Percentiles rank a stretch among this genome's conserved stretches.
These are phyloP conservation scores for Cubamyces sp. DNA, from an alignment of 768 basidiomycete genomes.

Conservation along the genomic window DNA sequence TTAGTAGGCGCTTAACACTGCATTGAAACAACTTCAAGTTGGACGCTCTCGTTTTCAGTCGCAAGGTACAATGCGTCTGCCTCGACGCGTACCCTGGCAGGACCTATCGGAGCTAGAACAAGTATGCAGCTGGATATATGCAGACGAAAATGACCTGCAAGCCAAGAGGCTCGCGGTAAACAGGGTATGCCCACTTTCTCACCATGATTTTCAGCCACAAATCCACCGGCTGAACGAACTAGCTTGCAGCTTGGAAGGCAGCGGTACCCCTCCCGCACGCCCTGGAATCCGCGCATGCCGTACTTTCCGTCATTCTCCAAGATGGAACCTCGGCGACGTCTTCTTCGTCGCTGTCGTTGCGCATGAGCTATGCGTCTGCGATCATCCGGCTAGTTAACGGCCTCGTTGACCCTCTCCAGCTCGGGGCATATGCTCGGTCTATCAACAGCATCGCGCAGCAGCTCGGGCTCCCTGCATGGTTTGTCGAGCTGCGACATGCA, in stretches of 20 bases:
- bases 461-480: slow-evolving; percentile 82
- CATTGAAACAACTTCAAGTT: background rate
- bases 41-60: background rate
- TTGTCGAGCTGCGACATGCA: slow-evolving; percentile 93
- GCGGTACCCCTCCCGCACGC: slow-evolving; percentile 79
- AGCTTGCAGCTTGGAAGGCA: slow-evolving; percentile 85
- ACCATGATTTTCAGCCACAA: background rate
- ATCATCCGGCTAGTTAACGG: slow-evolving; percentile 92
- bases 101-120: slow-evolving; percentile 71
- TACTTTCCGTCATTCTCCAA: slow-evolving; percentile 62
- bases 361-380: slow-evolving; percentile 81
- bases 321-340: slow-evolving; percentile 41
- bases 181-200: slow-evolving; percentile 49
- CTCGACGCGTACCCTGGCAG: slow-evolving; percentile 82
- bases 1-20: too few relatives aligned
- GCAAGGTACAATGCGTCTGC: slow-evolving; percentile 58
- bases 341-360: slow-evolving; percentile 49
- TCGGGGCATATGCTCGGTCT: slow-evolving; percentile 86
- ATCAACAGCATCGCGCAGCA: slow-evolving; percentile 88
- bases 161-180: slow-evolving; percentile 62
- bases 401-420: slow-evolving; percentile 91
- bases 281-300: slow-evolving; percentile 69
- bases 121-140: slow-evolving; percentile 75
- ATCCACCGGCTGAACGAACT: background rate
- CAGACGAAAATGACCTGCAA: slow-evolving; percentile 61